Percentiles rank a stretch among this genome's conserved stretches.
Conservation (phyloP, 768 basidiomycete species). For the Daedaleopsis nitida region DNA sequence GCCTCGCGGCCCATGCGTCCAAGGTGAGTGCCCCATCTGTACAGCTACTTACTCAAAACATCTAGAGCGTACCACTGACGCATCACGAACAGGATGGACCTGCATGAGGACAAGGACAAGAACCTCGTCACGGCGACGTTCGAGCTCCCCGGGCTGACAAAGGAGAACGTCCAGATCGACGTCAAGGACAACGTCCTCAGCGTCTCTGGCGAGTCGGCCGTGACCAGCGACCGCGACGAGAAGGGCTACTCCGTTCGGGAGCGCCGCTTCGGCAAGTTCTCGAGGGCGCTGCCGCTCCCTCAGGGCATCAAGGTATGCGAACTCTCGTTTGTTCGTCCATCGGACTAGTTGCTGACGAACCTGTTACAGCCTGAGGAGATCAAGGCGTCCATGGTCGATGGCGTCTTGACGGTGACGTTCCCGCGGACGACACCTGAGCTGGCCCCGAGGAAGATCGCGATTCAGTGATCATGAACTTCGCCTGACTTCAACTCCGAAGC, state of each 20-base stretch:
- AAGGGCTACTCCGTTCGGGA: slow-evolving; percentile 36
- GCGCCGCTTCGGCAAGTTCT: slow-evolving; percentile 31
- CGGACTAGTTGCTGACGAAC: not conserved
- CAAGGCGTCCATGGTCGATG: slow-evolving; percentile 49
- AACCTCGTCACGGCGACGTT: slow-evolving; percentile 55
- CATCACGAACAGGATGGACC: slow-evolving; percentile 44
- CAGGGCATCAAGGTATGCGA: slow-evolving; percentile 32
- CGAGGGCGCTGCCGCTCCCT: slow-evolving; percentile 27
- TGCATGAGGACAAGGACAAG: slow-evolving; percentile 45
- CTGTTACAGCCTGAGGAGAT: slow-evolving; percentile 28
- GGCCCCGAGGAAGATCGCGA: slow-evolving; percentile 46
- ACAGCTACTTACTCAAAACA: too few relatives aligned
- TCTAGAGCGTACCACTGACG: too few relatives aligned
- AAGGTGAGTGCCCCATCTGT: slow-evolving; percentile 19
- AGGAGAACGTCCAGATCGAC: slow-evolving; percentile 53
- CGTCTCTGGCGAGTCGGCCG: slow-evolving; percentile 49
- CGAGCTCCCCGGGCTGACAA: slow-evolving; percentile 56
- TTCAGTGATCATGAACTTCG: slow-evolving; percentile 16
- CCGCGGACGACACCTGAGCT: slow-evolving; percentile 46
- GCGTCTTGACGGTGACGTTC: slow-evolving; percentile 49
- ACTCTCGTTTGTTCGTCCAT: slow-evolving; percentile 4
- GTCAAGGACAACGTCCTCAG: slow-evolving; percentile 49
- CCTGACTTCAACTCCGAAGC: not conserved
- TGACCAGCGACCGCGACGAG: slow-evolving; percentile 36
- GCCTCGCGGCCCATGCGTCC: slow-evolving; percentile 20